phyloP scores from a whole-genome alignment of 208 protist species.

The Crithidia sp. region DNA sequence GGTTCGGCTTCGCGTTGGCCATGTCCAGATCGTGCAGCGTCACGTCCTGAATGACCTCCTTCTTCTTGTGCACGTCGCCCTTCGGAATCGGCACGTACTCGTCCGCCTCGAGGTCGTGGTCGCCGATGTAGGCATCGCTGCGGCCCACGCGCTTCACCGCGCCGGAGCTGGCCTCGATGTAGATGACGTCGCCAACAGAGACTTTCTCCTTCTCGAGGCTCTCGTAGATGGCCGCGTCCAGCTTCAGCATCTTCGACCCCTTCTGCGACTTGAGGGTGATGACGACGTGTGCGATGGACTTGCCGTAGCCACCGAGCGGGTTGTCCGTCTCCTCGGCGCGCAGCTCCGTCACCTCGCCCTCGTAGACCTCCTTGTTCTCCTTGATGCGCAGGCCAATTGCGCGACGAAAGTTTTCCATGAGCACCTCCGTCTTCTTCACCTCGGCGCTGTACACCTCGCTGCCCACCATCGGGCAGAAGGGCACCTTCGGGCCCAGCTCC shows the following conservation, averaged over 20 bases:
- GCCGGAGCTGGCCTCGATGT: conserved; percentile 99
- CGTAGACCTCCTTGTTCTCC: conserved; percentile 99
- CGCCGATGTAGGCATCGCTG: conserved; percentile 95
- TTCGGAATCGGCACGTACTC: conserved; percentile 99
- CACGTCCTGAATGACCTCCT: conserved; percentile 99
- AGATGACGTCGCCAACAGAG: conserved; percentile 99
- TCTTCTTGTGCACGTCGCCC: conserved; percentile 99
- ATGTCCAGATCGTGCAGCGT: conserved; percentile 99
- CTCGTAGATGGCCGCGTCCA: conserved; percentile 99
- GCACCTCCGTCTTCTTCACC: conserved; percentile 99
- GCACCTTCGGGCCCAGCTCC: conserved; percentile 99
- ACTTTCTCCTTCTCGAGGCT: conserved; percentile 99
- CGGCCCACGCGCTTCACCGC: conserved; percentile 97
- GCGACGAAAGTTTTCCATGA: conserved; percentile 99
- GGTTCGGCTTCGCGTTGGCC: conserved; percentile 98
- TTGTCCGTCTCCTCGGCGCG: conserved; percentile 99
- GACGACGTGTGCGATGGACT: conserved; percentile 98
- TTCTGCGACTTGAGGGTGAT: conserved; percentile 99
- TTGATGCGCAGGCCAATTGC: conserved; percentile 99
- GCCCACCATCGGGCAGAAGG: conserved; percentile 99
- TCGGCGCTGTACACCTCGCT: conserved; percentile 99
- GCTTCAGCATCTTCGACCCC: conserved; percentile 98
- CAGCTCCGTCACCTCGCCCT: conserved; percentile 99
- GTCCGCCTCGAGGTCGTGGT: conserved; percentile 98
- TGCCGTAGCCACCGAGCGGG: conserved; percentile 97